Conservation (phyloP, 1,284 basidiomycete species). For the Puccinia novopanici region DNA sequence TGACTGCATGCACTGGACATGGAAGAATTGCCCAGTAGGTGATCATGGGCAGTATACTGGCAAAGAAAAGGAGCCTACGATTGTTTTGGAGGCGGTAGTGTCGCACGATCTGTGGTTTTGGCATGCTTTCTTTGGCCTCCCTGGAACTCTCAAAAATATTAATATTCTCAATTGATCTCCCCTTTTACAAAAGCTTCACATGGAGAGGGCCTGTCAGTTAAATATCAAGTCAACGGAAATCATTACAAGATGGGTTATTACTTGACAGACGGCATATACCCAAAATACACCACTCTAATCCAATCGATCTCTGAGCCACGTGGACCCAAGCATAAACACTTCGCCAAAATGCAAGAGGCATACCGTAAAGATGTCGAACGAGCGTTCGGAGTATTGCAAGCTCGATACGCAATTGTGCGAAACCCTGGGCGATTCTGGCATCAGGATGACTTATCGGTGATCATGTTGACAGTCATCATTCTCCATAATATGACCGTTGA, state of each 20-base stretch:
- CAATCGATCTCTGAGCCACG: conserved; percentile 14
- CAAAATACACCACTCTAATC: background rate
- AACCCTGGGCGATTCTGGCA: background rate
- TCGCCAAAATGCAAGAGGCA: conserved; percentile 5
- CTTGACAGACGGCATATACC: too few relatives aligned
- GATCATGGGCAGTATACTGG: conserved; percentile 24
- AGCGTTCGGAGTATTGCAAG: background rate
- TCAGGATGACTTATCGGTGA: background rate
- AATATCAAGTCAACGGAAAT: conserved; percentile 1
- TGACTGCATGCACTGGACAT: conserved; percentile 36
- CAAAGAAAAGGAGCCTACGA: conserved; percentile 26
- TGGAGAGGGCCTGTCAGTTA: background rate
- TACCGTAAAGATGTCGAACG: conserved; percentile 13
- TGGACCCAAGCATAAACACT: conserved; percentile 10
- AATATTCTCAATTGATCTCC: background rate
- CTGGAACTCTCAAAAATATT: too few relatives aligned
- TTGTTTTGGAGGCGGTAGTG: conserved; percentile 21
- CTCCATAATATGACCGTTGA: conserved; percentile 30
- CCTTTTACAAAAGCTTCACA: conserved; percentile 16
- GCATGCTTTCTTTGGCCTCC: too few relatives aligned
- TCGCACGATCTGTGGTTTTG: too few relatives aligned
- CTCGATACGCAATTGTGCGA: background rate
- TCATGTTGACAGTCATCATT: conserved; percentile 1
- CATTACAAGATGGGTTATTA: conserved; percentile 7
- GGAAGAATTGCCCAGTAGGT: conserved; percentile 28